phyloP scores from a whole-genome alignment of 257 asterid genomes.

The Forsythia viridissima region DNA sequence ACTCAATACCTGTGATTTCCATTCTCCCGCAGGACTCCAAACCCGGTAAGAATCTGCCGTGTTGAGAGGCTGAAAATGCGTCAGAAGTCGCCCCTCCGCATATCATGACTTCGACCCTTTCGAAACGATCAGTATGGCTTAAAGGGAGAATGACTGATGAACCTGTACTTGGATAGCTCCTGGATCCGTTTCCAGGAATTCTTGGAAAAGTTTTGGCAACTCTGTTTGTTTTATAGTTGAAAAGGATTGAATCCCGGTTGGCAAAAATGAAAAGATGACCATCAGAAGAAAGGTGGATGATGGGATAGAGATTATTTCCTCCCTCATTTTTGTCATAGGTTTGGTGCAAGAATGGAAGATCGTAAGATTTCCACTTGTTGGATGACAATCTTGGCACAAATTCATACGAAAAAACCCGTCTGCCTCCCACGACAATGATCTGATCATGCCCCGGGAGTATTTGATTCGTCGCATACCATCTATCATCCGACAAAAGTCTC shows the following conservation, averaged over 20 bases:
- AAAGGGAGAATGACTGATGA: conserved; percentile 68
- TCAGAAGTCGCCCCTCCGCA: conserved; percentile 62
- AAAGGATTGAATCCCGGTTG: conserved; percentile 62
- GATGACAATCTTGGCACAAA: conserved; percentile 46
- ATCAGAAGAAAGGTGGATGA: conserved; percentile 67
- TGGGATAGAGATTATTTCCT: conserved; percentile 59
- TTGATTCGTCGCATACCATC: conserved; percentile 58
- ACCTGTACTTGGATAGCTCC: conserved; percentile 69
- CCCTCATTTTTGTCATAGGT: conserved; percentile 32
- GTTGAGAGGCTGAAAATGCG: conserved; percentile 37
- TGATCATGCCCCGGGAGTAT: conserved; percentile 47
- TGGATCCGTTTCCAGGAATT: conserved; percentile 54
- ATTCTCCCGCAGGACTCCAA: conserved; percentile 57
- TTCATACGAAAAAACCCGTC: conserved; percentile 42
- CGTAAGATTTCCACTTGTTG: conserved; percentile 16
- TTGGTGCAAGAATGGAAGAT: conserved; percentile 48
- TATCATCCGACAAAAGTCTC: conserved; percentile 27
- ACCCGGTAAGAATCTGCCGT: conserved; percentile 42
- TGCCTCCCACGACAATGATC: conserved; percentile 57
- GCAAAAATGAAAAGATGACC: conserved; percentile 63
- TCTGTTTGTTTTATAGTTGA: conserved; percentile 40
- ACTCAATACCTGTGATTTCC: conserved; percentile 42
- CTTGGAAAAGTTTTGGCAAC: conserved; percentile 50
- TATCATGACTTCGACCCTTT: conserved; percentile 59
- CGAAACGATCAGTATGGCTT: conserved; percentile 34